A percentile compares a stretch with the other conserved stretches of the same genome.
phyloP scores from a whole-genome alignment of 441 rosid species.

The Populus hybrid region DNA sequence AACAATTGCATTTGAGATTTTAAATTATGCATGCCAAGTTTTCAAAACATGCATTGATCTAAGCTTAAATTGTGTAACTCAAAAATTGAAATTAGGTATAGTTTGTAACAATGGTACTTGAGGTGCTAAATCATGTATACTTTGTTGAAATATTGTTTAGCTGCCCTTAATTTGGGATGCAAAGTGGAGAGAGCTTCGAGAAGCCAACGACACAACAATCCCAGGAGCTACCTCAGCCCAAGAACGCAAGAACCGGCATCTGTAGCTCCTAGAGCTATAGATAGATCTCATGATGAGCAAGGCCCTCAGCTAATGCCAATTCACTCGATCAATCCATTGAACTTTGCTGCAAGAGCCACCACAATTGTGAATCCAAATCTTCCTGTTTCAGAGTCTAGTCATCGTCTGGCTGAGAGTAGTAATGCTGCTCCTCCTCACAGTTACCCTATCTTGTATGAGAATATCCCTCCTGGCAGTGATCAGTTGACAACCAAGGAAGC shows the following conservation, averaged over 20 bases:
- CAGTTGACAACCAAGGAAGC: constrained; percentile 37
- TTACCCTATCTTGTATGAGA: constrained; percentile 43
- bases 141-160: constrained; percentile 37
- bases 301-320: constrained; percentile 23
- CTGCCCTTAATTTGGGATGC: constrained; percentile 34
- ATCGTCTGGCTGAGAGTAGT: constrained; percentile 22
- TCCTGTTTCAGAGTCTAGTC: constrained; percentile 29
- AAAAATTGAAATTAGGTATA: not conserved
- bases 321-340: constrained; percentile 34
- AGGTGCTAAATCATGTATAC: not conserved
- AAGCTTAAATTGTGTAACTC: not conserved
- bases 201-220: constrained; percentile 84
- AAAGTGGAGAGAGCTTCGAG: constrained; percentile 89
- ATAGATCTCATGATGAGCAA: constrained; percentile 24
- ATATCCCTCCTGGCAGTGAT: constrained; percentile 23
- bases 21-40: not conserved
- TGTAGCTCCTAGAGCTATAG: constrained; percentile 32
- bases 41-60: not conserved
- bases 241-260: constrained; percentile 53
- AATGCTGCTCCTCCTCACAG: constrained; percentile 16
- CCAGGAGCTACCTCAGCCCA: constrained; percentile 73
- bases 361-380: constrained; percentile 19
- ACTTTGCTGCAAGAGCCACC: constrained; percentile 28
- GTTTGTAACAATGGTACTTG: not conserved
- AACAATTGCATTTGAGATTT: not conserved